A percentile compares a stretch with the other conserved stretches of the same genome.
Conservation (phyloP, 352 stramenopile genomes). For the Phytophthora crassamura region DNA sequence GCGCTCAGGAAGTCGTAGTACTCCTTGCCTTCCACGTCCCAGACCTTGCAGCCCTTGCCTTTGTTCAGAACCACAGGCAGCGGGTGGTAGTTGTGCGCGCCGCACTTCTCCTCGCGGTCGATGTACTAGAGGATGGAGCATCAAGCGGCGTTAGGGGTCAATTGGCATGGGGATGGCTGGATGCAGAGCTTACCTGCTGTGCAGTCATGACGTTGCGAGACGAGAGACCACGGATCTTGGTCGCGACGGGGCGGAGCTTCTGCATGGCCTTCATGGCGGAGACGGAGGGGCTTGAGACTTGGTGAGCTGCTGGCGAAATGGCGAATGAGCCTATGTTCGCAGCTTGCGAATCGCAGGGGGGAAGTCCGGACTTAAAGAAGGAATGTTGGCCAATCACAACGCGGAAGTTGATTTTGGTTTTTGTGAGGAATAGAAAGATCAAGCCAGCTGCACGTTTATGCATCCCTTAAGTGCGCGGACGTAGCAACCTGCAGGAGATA, state of each 20-base stretch:
- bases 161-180: slow-evolving; percentile 6
- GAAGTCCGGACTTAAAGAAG: slow-evolving; percentile 15
- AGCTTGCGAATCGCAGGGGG: neutral
- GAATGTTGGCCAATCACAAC: neutral
- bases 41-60: slow-evolving; percentile 95
- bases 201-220: slow-evolving; percentile 49
- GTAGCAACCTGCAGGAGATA: neutral
- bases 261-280: slow-evolving; percentile 28
- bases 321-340: slow-evolving; percentile 30
- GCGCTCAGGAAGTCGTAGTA: slow-evolving; percentile 99
- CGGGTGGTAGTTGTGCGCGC: slow-evolving; percentile 99
- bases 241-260: slow-evolving; percentile 17
- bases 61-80: slow-evolving; percentile 96
- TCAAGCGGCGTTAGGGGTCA: neutral
- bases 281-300: slow-evolving; percentile 1
- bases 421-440: neutral
- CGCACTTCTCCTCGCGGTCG: slow-evolving; percentile 91
- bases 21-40: slow-evolving; percentile 96
- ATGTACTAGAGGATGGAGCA: slow-evolving; percentile 58
- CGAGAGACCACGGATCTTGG: slow-evolving; percentile 21
- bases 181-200: slow-evolving; percentile 42
- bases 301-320: slow-evolving; percentile 24
- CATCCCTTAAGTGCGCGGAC: slow-evolving; percentile 7
- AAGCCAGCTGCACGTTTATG: neutral
- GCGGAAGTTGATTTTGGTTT: neutral